Conservation (phyloP, 495 filamentous ascomycete species). For the Amniculicola lignicola region DNA sequence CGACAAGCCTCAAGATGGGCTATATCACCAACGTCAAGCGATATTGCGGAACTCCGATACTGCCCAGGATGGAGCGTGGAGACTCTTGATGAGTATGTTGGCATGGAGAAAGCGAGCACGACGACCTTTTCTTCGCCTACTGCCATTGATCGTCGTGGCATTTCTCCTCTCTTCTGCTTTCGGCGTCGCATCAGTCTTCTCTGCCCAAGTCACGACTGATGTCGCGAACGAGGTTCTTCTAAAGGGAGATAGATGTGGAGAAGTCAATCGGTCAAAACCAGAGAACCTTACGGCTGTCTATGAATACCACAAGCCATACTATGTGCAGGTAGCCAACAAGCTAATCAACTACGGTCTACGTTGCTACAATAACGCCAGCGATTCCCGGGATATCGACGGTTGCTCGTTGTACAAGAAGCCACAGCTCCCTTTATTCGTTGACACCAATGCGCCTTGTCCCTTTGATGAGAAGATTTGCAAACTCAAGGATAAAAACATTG, state of each 20-base stretch:
- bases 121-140: background rate
- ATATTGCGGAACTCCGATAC: conserved; percentile 3
- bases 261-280: background rate
- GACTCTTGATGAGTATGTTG: background rate
- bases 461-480: conserved; percentile 12
- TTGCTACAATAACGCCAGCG: background rate
- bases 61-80: background rate
- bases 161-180: background rate
- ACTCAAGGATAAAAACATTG: background rate
- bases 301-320: background rate
- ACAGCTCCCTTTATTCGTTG: background rate
- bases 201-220: background rate
- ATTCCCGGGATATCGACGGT: background rate
- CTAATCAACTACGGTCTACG: background rate
- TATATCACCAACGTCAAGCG: conserved; percentile 4
- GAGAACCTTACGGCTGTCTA: background rate
- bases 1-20: background rate
- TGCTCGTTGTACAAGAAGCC: background rate
- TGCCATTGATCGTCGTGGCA: background rate
- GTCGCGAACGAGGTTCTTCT: conserved; percentile 2
- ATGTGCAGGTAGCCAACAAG: background rate
- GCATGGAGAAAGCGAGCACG: background rate
- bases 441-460: background rate
- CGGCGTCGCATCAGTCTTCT: background rate
- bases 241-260: background rate